phyloP scores from a whole-genome alignment of 257 asterid species.

The Solanum megistacrolobum region DNA sequence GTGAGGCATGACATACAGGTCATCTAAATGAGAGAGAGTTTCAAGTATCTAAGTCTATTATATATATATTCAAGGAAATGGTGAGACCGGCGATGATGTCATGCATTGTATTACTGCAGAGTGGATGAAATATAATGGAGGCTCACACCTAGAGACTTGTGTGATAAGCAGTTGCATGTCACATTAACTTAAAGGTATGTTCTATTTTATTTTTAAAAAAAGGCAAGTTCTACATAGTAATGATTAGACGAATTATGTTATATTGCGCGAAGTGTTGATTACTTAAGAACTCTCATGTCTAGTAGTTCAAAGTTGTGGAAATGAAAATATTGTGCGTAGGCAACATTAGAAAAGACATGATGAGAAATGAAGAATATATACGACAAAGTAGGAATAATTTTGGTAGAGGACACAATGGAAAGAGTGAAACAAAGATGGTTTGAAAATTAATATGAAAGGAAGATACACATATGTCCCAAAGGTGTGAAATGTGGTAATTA shows the following conservation, averaged over 20 bases:
- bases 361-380: too few species aligned
- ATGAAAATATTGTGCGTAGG: not conserved
- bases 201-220: too few species aligned
- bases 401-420: too few species aligned
- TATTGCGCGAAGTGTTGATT: too few species aligned
- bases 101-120: accelerated
- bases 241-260: not conserved
- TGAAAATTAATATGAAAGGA: too few species aligned
- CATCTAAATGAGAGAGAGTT: not conserved
- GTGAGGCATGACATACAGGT: not conserved
- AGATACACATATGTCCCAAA: too few species aligned
- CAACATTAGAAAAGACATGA: not conserved
- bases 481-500: too few species aligned
- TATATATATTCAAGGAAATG: not conserved
- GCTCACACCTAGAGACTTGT: not conserved
- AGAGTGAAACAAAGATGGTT: too few species aligned
- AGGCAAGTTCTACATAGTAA: not conserved
- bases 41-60: not conserved
- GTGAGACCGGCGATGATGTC: accelerated
- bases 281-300: not conserved
- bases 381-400: too few species aligned
- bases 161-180: not conserved
- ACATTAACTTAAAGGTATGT: not conserved
- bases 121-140: not conserved
- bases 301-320: not conserved